These are phyloP conservation scores for Cenchrus americanus DNA, from an alignment of 176 grass and related monocot genomes.

Conservation along the genomic window DNA sequence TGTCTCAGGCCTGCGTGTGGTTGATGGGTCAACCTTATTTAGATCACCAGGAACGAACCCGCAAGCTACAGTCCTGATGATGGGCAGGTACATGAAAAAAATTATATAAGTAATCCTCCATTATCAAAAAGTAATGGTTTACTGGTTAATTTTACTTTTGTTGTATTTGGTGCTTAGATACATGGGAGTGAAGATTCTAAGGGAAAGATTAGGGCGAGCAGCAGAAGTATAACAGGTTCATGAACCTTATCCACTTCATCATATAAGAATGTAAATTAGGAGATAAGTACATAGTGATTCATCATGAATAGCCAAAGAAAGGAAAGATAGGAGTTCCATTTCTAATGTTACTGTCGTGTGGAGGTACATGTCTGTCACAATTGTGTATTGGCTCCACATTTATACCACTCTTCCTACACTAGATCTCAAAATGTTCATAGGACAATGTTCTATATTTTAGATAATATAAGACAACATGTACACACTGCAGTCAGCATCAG, in stretches of 20 bases:
- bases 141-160: slow-evolving; percentile 10
- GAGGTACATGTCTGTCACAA: slow-evolving; percentile 3
- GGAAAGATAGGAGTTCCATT: slow-evolving; percentile 36
- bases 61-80: slow-evolving; percentile 85
- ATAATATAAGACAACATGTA: neutral
- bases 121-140: slow-evolving; percentile 41
- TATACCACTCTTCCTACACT: slow-evolving; percentile 1
- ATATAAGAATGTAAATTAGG: slow-evolving; percentile 48
- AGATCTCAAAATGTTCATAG: neutral
- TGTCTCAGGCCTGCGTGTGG: slow-evolving; percentile 54
- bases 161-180: slow-evolving; percentile 52
- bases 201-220: slow-evolving; percentile 58
- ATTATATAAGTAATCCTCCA: neutral
- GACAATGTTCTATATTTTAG: neutral
- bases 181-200: slow-evolving; percentile 85
- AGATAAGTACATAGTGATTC: slow-evolving; percentile 54
- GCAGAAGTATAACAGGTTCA: slow-evolving; percentile 49
- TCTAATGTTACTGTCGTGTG: slow-evolving; percentile 28
- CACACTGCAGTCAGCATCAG: neutral
- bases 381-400: neutral
- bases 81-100: slow-evolving; percentile 63
- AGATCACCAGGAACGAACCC: slow-evolving; percentile 82
- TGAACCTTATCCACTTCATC: slow-evolving; percentile 30
- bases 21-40: slow-evolving; percentile 66
- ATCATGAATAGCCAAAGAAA: slow-evolving; percentile 43